Percentiles rank a stretch among this genome's conserved stretches.
Conservation (phyloP, 208 protist species). For the Trypanosoma avium region DNA sequence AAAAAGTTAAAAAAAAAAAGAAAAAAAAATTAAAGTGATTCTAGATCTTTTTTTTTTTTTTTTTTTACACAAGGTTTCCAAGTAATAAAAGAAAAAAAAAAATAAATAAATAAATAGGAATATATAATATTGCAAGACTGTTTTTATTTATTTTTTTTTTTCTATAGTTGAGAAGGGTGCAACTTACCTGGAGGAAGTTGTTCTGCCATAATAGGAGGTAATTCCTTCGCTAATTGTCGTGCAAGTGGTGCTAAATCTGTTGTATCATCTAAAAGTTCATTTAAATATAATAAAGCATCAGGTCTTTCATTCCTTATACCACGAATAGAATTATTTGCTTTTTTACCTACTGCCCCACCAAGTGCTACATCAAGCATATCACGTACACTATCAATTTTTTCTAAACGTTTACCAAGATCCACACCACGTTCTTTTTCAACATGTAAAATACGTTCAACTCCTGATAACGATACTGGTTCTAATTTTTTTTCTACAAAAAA, state of each 20-base stretch:
- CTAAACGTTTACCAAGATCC: conserved; percentile 77
- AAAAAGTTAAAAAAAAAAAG: background rate
- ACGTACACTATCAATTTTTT: conserved; percentile 77
- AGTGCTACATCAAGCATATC: conserved; percentile 86
- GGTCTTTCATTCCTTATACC: conserved; percentile 66
- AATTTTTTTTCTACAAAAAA: conserved; percentile 79
- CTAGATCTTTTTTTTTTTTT: no score
- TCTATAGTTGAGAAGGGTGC: conserved; percentile 56
- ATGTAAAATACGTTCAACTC: conserved; percentile 76
- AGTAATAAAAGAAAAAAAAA: background rate
- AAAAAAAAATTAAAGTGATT: conserved; percentile 6
- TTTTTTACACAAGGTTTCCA: background rate
- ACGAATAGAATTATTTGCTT: conserved; percentile 65
- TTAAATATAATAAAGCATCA: conserved; percentile 78
- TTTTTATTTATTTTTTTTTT: no score
- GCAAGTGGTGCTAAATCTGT: conserved; percentile 79
- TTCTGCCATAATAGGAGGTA: conserved; percentile 58
- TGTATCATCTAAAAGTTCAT: conserved; percentile 86
- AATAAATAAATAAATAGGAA: background rate
- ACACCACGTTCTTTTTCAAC: conserved; percentile 82
- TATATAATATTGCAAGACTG: background rate
- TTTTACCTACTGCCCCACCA: conserved; percentile 73
- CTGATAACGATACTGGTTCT: conserved; percentile 78
- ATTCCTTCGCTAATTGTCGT: conserved; percentile 60
- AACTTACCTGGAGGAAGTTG: conserved; percentile 67